A percentile compares a stretch with the other conserved stretches of the same genome.
phyloP scores from a whole-genome alignment of 768 basidiomycete genomes.

The Psilocybe cyanescens region DNA sequence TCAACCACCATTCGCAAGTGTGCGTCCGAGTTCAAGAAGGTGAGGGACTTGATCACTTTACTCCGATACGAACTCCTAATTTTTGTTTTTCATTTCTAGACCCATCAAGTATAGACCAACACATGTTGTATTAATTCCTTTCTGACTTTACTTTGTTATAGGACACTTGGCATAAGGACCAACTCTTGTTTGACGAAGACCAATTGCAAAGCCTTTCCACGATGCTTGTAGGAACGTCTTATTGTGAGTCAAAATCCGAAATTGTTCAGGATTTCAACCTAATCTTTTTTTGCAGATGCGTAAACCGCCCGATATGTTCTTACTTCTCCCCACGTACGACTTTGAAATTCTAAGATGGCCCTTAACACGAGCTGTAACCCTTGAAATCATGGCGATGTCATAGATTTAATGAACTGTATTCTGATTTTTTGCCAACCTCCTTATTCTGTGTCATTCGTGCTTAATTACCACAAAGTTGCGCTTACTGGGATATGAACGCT shows the following conservation, averaged over 20 bases:
- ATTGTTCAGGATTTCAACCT: background rate
- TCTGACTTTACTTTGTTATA: slow-evolving; percentile 33
- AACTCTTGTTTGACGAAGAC: slow-evolving; percentile 85
- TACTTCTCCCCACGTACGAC: background rate
- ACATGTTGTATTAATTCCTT: slow-evolving; percentile 2
- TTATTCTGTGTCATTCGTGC: background rate
- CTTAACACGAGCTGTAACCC: background rate
- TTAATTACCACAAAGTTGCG: background rate
- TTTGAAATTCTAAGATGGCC: background rate
- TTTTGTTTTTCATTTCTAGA: slow-evolving; percentile 37
- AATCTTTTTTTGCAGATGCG: slow-evolving; percentile 14
- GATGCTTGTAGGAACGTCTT: slow-evolving; percentile 90
- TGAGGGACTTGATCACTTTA: slow-evolving; percentile 30
- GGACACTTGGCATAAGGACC: slow-evolving; percentile 94
- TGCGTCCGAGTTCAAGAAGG: slow-evolving; percentile 87
- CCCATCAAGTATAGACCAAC: slow-evolving; percentile 55
- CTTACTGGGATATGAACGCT: background rate
- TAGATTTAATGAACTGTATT: background rate
- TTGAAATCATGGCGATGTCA: background rate
- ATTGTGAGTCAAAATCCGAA: slow-evolving; percentile 55
- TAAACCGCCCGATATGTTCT: slow-evolving; percentile 11
- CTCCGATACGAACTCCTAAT: slow-evolving; percentile 15
- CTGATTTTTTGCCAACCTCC: background rate
- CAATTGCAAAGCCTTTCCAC: slow-evolving; percentile 85
- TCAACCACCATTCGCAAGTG: slow-evolving; percentile 87